These are phyloP conservation scores for Fusarium sp. DNA, from an alignment of 2,329 filamentous ascomycete genomes.

Conservation along the genomic window DNA sequence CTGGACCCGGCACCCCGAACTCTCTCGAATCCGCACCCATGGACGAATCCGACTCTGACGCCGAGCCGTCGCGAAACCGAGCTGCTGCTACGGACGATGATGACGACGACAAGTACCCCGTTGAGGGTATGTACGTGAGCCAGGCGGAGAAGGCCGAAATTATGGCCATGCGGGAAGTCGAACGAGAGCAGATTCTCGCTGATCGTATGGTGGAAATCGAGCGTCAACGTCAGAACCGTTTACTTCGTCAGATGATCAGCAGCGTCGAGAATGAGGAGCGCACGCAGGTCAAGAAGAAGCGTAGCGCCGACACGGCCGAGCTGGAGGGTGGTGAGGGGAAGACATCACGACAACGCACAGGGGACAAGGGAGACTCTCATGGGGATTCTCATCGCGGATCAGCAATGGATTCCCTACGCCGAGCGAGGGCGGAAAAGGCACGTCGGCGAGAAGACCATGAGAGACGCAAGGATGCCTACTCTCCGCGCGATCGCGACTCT, in stretches of 20 bases:
- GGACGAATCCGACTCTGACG: constrained; percentile 84
- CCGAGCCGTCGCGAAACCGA: constrained; percentile 59
- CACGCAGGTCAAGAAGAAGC: constrained; percentile 69
- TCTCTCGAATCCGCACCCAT: constrained; percentile 87
- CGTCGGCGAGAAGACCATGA: constrained; percentile 64
- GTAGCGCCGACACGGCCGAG: constrained; percentile 83
- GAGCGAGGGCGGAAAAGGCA: constrained; percentile 72
- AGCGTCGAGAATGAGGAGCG: constrained; percentile 73
- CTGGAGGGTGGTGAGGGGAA: constrained; percentile 82
- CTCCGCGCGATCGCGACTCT: constrained; percentile 49
- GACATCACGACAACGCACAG: constrained; percentile 76
- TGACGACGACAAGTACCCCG: constrained; percentile 78
- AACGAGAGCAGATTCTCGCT: constrained; percentile 90
- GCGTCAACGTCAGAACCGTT: constrained; percentile 82
- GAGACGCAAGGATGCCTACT: constrained; percentile 67
- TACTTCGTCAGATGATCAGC: constrained; percentile 81
- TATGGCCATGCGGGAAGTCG: constrained; percentile 87
- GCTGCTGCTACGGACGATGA: constrained; percentile 63
- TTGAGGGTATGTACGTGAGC: constrained; percentile 87
- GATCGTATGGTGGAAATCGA: constrained; percentile 88
- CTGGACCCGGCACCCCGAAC: constrained; percentile 74
- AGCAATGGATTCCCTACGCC: constrained; percentile 78
- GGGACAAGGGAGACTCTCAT: constrained; percentile 44
- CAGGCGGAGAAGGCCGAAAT: constrained; percentile 82
- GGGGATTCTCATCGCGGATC: constrained; percentile 50